These are phyloP conservation scores for Petrea volubilis DNA, from an alignment of 257 asterid genomes.

Conservation along the genomic window DNA sequence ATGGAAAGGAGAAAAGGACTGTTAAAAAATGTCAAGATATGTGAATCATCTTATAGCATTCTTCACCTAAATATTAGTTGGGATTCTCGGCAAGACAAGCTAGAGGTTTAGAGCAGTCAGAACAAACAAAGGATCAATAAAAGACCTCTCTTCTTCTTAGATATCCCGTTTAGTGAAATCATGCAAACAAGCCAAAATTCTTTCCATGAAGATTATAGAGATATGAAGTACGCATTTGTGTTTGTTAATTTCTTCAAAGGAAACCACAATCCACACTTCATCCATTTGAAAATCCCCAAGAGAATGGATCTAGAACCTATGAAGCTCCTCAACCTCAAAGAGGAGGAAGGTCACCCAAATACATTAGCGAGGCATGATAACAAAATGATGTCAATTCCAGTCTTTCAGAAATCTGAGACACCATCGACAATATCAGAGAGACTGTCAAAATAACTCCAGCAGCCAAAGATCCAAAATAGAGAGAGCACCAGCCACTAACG, in stretches of 20 bases:
- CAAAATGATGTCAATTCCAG: slow-evolving; percentile 6
- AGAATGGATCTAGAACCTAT: slow-evolving; percentile 15
- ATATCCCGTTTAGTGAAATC: not conserved
- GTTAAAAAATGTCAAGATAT: not conserved
- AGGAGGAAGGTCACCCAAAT: slow-evolving; percentile 15
- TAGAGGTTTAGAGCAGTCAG: slow-evolving; percentile 3
- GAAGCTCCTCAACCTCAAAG: slow-evolving; percentile 21
- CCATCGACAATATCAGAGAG: not conserved
- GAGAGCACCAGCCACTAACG: slow-evolving; percentile 11
- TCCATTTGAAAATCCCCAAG: slow-evolving; percentile 20
- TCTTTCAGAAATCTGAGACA: slow-evolving; percentile 4
- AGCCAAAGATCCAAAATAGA: slow-evolving; percentile 15
- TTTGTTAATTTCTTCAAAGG: slow-evolving; percentile 10
- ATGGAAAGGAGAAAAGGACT: slow-evolving; percentile 1
- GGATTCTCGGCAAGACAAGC: slow-evolving; percentile 8
- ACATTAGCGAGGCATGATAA: slow-evolving; percentile 14
- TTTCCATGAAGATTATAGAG: not conserved
- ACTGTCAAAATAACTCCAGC: slow-evolving; percentile 3
- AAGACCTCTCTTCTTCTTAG: slow-evolving; percentile 6
- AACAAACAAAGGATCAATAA: slow-evolving; percentile 4
- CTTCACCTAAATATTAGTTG: not conserved
- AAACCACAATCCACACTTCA: slow-evolving; percentile 9
- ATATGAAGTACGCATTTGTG: not conserved
- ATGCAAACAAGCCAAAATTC: not conserved
- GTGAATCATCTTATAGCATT: slow-evolving; percentile 18